Evolutionary conservation across 2,329 filamentous ascomycete species (phyloP).

Genomic region (Pestalotiopsis sp.): DNA sequence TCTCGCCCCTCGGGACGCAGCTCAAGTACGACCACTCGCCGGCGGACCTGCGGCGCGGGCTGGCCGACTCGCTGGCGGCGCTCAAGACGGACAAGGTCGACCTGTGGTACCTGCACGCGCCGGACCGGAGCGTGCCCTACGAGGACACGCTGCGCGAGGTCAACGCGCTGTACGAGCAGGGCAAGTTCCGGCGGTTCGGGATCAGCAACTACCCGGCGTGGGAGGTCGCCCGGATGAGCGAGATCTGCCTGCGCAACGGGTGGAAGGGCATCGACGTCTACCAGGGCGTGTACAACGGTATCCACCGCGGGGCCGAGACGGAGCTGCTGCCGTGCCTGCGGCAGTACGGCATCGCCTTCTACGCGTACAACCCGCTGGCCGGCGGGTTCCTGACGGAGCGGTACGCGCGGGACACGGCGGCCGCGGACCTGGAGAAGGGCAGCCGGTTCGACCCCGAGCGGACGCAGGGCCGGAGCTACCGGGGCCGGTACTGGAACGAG

Average conservation of each 20-base stretch:
- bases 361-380: conserved; percentile 38
- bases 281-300: conserved; percentile 50
- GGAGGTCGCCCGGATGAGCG: conserved; percentile 45
- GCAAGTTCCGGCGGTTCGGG: conserved; percentile 47
- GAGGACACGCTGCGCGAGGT: conserved; percentile 44
- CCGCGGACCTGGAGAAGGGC: neutral
- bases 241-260: conserved; percentile 43
- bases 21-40: conserved; percentile 2
- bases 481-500: conserved; percentile 10
- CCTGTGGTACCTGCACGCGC: conserved; percentile 45
- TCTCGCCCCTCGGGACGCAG: conserved; percentile 4
- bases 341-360: conserved; percentile 43
- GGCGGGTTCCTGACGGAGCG: conserved; percentile 16
- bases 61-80: conserved; percentile 7
- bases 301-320: conserved; percentile 43
- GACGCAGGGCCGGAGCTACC: conserved; percentile 9
- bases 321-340: conserved; percentile 44
- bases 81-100: conserved; percentile 27
- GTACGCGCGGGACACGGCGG: neutral
- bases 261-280: conserved; percentile 47
- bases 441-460: conserved; percentile 11
- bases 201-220: conserved; percentile 47
- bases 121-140: conserved; percentile 44
- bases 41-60: conserved; percentile 7
- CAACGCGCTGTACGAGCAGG: conserved; percentile 39